Conservation (phyloP, 2,329 filamentous ascomycete genomes). For the Grosmannia serpens region DNA sequence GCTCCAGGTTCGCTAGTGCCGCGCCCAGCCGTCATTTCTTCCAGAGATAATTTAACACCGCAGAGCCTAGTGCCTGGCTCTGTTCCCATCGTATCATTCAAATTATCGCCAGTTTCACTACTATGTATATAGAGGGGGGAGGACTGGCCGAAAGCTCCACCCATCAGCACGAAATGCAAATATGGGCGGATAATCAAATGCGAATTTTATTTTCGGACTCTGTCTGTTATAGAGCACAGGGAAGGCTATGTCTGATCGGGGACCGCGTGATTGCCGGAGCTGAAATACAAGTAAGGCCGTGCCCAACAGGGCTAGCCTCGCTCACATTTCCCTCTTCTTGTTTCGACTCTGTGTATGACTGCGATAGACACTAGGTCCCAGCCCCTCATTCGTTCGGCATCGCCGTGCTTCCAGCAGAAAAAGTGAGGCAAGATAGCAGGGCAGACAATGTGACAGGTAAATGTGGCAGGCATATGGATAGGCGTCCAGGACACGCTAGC, state of each 20-base stretch:
- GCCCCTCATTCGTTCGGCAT: not conserved
- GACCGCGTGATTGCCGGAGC: no score
- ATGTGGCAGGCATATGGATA: not conserved
- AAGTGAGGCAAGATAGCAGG: not conserved
- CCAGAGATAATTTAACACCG: not conserved
- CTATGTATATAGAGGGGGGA: no score
- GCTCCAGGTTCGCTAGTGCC: not conserved
- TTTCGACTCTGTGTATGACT: no score
- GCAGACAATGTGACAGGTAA: no score
- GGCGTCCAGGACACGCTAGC: not conserved
- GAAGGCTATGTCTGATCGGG: no score
- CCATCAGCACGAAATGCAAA: not conserved
- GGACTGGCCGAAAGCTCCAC: not conserved
- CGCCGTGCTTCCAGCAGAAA: not conserved
- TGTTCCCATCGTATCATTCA: not conserved
- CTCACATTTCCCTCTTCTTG: no score
- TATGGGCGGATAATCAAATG: no score
- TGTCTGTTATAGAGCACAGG: no score
- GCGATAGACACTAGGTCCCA: not conserved
- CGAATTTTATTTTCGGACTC: no score
- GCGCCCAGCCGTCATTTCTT: not conserved
- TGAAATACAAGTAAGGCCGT: no score
- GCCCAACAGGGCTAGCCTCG: no score
- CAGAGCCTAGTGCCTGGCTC: not conserved
- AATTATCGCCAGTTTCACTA: not conserved